Conservation (phyloP, 306 rosid genomes). For the Argentina anserina region DNA sequence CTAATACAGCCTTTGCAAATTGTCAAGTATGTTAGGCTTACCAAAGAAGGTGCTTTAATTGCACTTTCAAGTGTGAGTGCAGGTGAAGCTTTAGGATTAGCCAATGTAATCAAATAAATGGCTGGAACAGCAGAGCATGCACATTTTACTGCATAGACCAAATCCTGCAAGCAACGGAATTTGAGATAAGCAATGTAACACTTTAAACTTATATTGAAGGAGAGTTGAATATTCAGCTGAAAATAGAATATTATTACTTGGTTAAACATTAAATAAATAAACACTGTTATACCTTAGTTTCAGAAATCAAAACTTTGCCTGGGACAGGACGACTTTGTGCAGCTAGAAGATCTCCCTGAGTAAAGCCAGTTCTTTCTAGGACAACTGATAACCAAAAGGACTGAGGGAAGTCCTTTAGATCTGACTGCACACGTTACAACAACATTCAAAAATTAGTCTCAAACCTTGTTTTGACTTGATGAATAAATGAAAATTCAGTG, state of each 20-base stretch:
- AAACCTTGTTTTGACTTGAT: neutral
- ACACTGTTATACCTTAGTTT: slow-evolving; percentile 59
- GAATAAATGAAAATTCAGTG: neutral
- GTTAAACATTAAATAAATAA: neutral
- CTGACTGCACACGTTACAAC: slow-evolving; percentile 54
- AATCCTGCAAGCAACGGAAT: slow-evolving; percentile 52
- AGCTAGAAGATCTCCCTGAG: slow-evolving; percentile 67
- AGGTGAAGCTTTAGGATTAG: slow-evolving; percentile 63
- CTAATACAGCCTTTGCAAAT: too few relatives aligned
- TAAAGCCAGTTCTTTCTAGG: slow-evolving; percentile 91
- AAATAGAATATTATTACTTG: neutral
- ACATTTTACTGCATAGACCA: slow-evolving; percentile 66
- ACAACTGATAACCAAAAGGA: slow-evolving; percentile 92
- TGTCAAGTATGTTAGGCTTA: slow-evolving; percentile 31
- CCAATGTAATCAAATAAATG: slow-evolving; percentile 64
- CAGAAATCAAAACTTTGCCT: slow-evolving; percentile 78
- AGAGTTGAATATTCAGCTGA: neutral
- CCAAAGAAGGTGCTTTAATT: slow-evolving; percentile 76
- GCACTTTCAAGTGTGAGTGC: slow-evolving; percentile 80
- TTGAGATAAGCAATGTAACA: neutral
- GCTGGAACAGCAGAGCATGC: slow-evolving; percentile 77
- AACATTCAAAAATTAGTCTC: slow-evolving; percentile 18
- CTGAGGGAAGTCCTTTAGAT: slow-evolving; percentile 65
- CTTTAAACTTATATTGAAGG: neutral
- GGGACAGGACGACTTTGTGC: slow-evolving; percentile 73